phyloP scores from a whole-genome alignment of 2,329 filamentous ascomycete species.

The Xylariales sp. region DNA sequence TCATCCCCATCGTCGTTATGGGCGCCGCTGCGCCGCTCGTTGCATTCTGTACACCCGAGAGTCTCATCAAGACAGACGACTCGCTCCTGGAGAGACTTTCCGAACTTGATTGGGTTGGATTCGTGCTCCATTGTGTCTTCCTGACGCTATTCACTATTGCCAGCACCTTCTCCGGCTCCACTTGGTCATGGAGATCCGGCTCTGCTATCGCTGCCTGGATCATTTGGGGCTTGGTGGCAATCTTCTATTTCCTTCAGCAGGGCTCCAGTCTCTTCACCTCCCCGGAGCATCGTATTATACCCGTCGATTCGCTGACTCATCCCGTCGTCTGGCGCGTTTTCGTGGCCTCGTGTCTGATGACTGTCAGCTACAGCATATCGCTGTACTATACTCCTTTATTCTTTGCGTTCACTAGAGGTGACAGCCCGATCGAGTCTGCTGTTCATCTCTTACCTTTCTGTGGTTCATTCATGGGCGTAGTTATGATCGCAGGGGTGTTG shows the following conservation, averaged over 20 bases:
- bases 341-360: background rate
- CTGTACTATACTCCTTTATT: background rate
- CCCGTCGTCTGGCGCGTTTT: background rate
- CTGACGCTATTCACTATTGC: background rate
- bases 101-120: background rate
- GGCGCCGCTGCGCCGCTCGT: background rate
- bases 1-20: background rate
- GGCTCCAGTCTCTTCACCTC: background rate
- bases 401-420: background rate
- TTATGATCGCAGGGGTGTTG: background rate
- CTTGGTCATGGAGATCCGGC: background rate
- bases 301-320: background rate
- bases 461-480: background rate
- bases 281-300: background rate
- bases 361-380: background rate
- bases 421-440: background rate
- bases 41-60: background rate
- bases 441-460: background rate
- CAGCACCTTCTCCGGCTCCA: background rate
- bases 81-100: background rate
- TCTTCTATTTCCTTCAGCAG: background rate
- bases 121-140: background rate
- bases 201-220: background rate
- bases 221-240: background rate
- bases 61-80: background rate